Conservation (phyloP, 2,329 filamentous ascomycete genomes). For the Didymella glomerata region DNA sequence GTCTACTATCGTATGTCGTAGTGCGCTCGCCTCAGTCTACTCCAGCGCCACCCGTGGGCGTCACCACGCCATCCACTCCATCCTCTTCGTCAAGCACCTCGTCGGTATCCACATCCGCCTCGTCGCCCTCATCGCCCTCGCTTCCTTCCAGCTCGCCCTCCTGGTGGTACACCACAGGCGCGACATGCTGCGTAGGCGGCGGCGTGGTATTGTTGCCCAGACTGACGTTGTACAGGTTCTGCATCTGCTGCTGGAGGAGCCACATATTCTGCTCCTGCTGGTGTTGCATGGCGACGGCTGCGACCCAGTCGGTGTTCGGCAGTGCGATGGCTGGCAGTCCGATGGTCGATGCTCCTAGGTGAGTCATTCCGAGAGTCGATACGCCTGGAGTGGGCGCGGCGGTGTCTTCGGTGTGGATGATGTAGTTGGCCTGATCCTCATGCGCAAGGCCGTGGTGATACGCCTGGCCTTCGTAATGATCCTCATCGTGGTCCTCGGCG, state of each 20-base stretch:
- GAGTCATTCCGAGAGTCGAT: no score
- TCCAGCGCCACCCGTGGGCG: background rate
- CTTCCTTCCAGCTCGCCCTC: background rate
- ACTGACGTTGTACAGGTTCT: conserved; percentile 6
- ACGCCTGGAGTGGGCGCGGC: background rate
- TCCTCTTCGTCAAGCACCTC: conserved; percentile 37
- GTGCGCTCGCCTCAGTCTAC: background rate
- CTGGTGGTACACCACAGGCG: conserved; percentile 4
- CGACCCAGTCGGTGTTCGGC: conserved; percentile 9
- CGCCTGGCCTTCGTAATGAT: background rate
- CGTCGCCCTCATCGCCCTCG: conserved; percentile 33
- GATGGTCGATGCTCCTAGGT: no score
- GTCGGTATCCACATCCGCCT: conserved; percentile 41
- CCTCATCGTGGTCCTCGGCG: no score
- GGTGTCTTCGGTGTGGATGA: conserved; percentile 19
- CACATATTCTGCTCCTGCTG: conserved; percentile 14
- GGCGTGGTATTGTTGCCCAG: background rate
- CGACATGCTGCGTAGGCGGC: background rate
- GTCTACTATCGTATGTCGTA: no score
- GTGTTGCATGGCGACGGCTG: conserved; percentile 16
- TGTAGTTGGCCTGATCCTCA: conserved; percentile 2
- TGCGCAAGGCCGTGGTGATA: background rate
- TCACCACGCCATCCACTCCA: background rate
- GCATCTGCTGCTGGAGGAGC: conserved; percentile 15
- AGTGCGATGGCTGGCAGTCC: no score